Evolutionary conservation across 495 filamentous ascomycete species (phyloP).

Genomic region (Immersiella caudata): DNA sequence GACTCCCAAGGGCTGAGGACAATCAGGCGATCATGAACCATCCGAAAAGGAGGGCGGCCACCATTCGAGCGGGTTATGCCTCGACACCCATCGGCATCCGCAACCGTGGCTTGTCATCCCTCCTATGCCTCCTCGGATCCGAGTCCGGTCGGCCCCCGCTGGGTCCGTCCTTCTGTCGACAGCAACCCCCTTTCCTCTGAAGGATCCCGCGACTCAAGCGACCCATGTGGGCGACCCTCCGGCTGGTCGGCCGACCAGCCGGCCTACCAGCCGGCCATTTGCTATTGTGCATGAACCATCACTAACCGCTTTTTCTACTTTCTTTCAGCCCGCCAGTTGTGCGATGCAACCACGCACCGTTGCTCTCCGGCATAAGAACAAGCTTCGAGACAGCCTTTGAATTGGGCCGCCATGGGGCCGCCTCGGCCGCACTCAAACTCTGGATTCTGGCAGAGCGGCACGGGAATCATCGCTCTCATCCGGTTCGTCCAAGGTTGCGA

Average conservation of each 20-base stretch:
- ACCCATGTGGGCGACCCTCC: slow-evolving; percentile 11
- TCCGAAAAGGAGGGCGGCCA: neutral
- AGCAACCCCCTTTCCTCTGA: neutral
- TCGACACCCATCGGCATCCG: slow-evolving; percentile 1
- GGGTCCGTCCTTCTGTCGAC: slow-evolving; percentile 19
- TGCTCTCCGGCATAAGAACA: slow-evolving; percentile 10
- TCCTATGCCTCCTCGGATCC: slow-evolving; percentile 24
- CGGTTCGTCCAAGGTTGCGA: slow-evolving; percentile 2
- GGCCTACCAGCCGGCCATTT: slow-evolving; percentile 13
- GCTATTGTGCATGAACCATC: slow-evolving; percentile 14
- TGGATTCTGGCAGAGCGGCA: slow-evolving; percentile 9
- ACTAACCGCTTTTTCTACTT: neutral
- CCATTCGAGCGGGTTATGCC: slow-evolving; percentile 11
- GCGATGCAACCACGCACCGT: slow-evolving; percentile 6
- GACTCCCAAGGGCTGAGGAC: slow-evolving; percentile 5
- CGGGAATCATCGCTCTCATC: slow-evolving; percentile 9
- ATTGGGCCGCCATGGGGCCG: slow-evolving; percentile 3
- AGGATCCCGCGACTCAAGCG: neutral
- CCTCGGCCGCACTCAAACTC: slow-evolving; percentile 12
- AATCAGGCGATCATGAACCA: slow-evolving; percentile 23
- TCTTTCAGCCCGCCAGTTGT: neutral
- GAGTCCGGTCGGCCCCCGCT: slow-evolving; percentile 22
- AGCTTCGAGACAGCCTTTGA: slow-evolving; percentile 4
- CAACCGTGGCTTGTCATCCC: slow-evolving; percentile 6
- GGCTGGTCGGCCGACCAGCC: slow-evolving; percentile 13